Evolutionary conservation across 1,284 basidiomycete genomes (phyloP), one percentile per base, ranked within the genome.

Genomic region (Schizophyllum commune): DNA sequence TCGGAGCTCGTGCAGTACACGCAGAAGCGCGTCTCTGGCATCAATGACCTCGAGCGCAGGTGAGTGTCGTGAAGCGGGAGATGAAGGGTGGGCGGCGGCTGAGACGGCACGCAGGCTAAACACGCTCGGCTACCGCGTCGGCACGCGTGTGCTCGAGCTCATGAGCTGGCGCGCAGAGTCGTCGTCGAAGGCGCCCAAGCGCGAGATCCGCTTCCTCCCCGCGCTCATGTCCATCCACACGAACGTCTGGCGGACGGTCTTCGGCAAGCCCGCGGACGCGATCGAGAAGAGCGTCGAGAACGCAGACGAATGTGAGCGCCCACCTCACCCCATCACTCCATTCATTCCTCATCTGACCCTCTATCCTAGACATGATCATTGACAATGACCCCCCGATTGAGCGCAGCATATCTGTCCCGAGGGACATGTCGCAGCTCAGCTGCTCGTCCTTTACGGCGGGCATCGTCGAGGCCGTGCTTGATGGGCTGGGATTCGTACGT

Each of bases 361-460:
- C 55, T 52, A 11, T 60, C 62, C n/a, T 69, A 96, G 95, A 98
- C 75, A 98, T 99, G 97, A 94, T 99, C 66, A 92, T 96, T 63
- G 92, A 97, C 78, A 98, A 99, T 71, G 89, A 94, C 70, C 96
- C 97, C 11, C 84, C 91, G 20, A 83, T 98, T 65, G 95, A 97
- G 60, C 86, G 92, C 65, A 82, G 92, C 68, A 94, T 99, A 64
- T 94, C 94, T 19, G 89, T 98, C 22, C 97, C 96, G 5, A 88
- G 88, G 67, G 97, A 99, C 70, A 90, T 99, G 86, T 90, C 86
- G 65, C 89, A 94, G 68, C 81, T 99, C 51, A 95, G 91, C 68
- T 98, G 96, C 70, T 98, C 96, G 47, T 98, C 96, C 0, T 92
- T 97, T 71, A 95, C 95, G 0, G 96, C 96, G 5, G 96, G 97